phyloP scores from a whole-genome alignment of 2,329 filamentous ascomycete genomes.

The Fusarium humuli region DNA sequence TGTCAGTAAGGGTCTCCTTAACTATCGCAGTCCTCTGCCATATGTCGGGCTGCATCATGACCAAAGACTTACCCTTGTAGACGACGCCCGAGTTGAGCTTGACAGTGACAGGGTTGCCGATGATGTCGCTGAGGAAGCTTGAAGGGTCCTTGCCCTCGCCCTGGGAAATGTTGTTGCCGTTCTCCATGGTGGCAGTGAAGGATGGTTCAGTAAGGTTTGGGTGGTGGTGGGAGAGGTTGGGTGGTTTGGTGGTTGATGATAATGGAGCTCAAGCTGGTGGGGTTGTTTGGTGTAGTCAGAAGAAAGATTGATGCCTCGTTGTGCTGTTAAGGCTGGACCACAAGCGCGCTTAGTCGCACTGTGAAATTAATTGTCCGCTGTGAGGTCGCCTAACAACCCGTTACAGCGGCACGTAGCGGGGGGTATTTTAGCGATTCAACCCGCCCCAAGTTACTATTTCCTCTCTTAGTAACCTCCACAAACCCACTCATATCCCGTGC shows the following conservation, averaged over 20 bases:
- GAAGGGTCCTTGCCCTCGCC: slow-evolving; percentile 90
- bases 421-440: slow-evolving; percentile 35
- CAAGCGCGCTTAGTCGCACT: slow-evolving; percentile 37
- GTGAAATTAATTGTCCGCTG: slow-evolving; percentile 21
- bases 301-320: slow-evolving; percentile 40
- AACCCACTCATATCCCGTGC: not conserved
- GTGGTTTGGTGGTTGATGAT: slow-evolving; percentile 27
- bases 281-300: slow-evolving; percentile 17
- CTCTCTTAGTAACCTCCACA: slow-evolving; percentile 22
- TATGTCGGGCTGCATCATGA: not conserved
- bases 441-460: not conserved
- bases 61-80: slow-evolving; percentile 80
- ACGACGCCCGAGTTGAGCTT: slow-evolving; percentile 99
- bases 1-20: slow-evolving; percentile 8
- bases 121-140: slow-evolving; percentile 92
- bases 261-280: slow-evolving; percentile 33
- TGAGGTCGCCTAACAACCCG: slow-evolving; percentile 35
- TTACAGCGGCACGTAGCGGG: slow-evolving; percentile 34
- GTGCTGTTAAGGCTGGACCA: slow-evolving; percentile 38
- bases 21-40: not conserved
- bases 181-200: slow-evolving; percentile 72
- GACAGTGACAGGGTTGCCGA: slow-evolving; percentile 92
- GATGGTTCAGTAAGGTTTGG: slow-evolving; percentile 12
- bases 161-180: slow-evolving; percentile 69
- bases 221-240: slow-evolving; percentile 6